Evolutionary conservation across 106 monocot genomes (phyloP), one percentile per base, ranked within the genome.

Genomic region (Platanthera guangdongensis): DNA sequence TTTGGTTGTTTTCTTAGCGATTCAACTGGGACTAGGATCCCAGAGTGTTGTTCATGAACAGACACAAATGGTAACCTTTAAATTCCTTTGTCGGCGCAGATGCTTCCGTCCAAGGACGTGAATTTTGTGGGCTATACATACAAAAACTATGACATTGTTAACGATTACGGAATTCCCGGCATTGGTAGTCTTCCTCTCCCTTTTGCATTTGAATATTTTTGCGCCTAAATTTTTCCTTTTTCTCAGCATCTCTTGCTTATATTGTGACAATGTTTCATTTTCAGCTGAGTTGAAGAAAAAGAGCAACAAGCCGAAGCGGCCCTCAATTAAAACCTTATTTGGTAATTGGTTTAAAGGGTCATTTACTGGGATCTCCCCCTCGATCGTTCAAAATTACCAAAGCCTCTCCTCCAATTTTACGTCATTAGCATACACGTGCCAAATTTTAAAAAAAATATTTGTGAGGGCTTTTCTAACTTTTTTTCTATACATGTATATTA

Each of bases 281-380:
- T 39, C 86, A 91, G 91, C 86, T 9, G 88, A 91, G 76, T 69
- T 91, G 84, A 91, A 86, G 88, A 86, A 88, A 59, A 90, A 86
- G 74, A 86, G 55, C 7, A 88, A 75, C 63, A 91, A 91, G 71
- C 79, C 88, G 11, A 91, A 88, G 76, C 86, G 91, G 73, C 91
- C 91, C 39, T 88, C 91, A n/a, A 86, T 91, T 78, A 91, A 88
- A 74, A 74, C 88, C 49, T 76, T 91, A n/a, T 91, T 91, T 79
- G 91, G 91, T 91, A 81, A 82, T 10, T 22, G 3, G n/a, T 72
- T 72, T 50, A 60, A 60, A 3, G n/a, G 39, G 39, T 39, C 39
- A 39, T 39, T 39, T 39, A 1, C 39, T 39, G 39, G 39, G 39
- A 39, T 39, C 39, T 39, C 39, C 39, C 39, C 1, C 39, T 39